Base-by-base conservation (phyloP, 345 rosid genomes). In the Heritiera littoralis region DNA sequence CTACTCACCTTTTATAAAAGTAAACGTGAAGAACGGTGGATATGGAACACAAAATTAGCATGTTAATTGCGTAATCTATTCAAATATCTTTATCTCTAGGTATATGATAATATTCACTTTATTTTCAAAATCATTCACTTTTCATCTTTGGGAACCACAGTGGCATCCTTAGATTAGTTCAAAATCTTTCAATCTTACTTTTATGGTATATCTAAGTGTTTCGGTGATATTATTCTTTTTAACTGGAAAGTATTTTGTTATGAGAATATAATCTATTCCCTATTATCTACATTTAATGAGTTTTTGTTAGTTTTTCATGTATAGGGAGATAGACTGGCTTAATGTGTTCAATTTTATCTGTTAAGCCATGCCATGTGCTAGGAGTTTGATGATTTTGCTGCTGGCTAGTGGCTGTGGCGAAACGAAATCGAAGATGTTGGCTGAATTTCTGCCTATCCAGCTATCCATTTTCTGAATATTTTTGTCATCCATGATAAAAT, bases 41-140 rank as follows among this genome's bases (percentile, higher is more conserved):
- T 66, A 28, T 61, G 68, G 13, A 23, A 61, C 41, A 13, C 68
- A 30, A 46, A 45, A 4, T 2, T 2, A 17, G 51, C 23, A 41
- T n/a, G 48, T 40, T 66, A 40, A 20, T 45, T 43, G 18, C 45
- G 10, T 45, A 30, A 20, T 20, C 55, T 13, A 20, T 46, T 46
- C 38, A 2, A 43, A 18, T 66, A 40, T 40, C 5, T 45, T n/a
- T 67, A 45, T 68, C 17, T 10, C 18, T 46, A 69, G 58, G 58
- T 13, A 54, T 69, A 48, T 69, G 54, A 67, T 46, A 17, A 46
- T 76, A 48, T 46, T 17, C 30, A 30, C 60, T 76, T 76, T 30
- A 41, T 52, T 30, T 23, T 60, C 11, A 40, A 52, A 7, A n/a
- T 10, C 7, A 13, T 40, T 74, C 6, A 9, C 5, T 0, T 69